Conservation (phyloP, 1,284 basidiomycete genomes). For the Moesziomyces parantarcticus region DNA sequence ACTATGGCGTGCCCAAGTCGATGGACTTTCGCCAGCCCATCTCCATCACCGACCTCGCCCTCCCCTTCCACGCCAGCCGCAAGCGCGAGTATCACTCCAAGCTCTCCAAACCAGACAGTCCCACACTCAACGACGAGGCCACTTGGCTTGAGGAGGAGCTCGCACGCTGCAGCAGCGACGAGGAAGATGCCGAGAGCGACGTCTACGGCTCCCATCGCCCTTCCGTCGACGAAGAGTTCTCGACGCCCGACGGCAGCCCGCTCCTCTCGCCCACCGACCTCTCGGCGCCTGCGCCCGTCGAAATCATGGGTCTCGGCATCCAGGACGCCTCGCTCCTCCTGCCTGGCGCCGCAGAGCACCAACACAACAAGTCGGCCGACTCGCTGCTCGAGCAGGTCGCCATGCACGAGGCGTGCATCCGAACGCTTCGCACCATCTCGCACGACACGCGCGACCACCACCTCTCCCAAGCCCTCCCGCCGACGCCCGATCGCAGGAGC, state of each 20-base stretch:
- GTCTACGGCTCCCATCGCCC: slow-evolving; percentile 7
- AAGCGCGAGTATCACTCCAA: slow-evolving; percentile 20
- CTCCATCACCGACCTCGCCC: slow-evolving; percentile 20
- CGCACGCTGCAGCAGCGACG: slow-evolving; percentile 30
- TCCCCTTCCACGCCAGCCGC: slow-evolving; percentile 6
- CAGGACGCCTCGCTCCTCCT: slow-evolving; percentile 14
- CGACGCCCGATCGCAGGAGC: slow-evolving; percentile 21
- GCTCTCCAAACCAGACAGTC: slow-evolving; percentile 37
- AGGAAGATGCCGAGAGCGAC: slow-evolving; percentile 17
- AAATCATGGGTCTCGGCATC: slow-evolving; percentile 40
- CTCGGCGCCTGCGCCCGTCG: slow-evolving; percentile 6
- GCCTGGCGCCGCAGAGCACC: slow-evolving; percentile 4
- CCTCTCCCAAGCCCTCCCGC: slow-evolving; percentile 1
- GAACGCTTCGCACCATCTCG: slow-evolving; percentile 14
- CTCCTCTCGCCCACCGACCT: slow-evolving; percentile 16
- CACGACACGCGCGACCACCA: slow-evolving; percentile 21
- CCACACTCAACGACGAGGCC: slow-evolving; percentile 38
- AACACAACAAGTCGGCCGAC: slow-evolving; percentile 20
- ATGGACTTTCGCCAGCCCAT: slow-evolving; percentile 10
- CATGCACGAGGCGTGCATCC: slow-evolving; percentile 41
- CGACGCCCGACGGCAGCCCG: slow-evolving; percentile 35
- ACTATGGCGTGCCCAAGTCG: slow-evolving; percentile 10
- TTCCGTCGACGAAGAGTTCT: slow-evolving; percentile 25
- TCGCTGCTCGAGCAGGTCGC: slow-evolving; percentile 40
- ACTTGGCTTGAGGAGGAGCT: slow-evolving; percentile 49